A percentile compares a stretch with the other conserved stretches of the same genome.
These are phyloP conservation scores for Centrapalus pauciflorus DNA, from an alignment of 129 eudicot genomes.

Conservation along the genomic window DNA sequence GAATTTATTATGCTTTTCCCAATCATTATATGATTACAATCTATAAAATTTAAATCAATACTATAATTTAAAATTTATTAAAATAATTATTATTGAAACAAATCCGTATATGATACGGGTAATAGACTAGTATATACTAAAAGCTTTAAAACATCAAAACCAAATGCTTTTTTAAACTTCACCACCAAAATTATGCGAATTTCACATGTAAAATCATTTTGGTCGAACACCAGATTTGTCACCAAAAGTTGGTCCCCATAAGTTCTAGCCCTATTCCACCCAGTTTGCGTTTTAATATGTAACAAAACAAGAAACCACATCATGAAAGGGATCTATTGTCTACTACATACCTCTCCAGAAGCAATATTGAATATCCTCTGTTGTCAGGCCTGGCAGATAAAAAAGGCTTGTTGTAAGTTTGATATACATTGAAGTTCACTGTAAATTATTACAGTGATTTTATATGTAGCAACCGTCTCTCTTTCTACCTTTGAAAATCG, in stretches of 20 bases:
- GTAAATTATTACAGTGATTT: neutral
- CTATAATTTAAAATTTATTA: no score
- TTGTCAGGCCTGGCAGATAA: slow-evolving; percentile 51
- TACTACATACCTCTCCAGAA: slow-evolving; percentile 82
- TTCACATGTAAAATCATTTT: neutral
- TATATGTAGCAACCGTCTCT: neutral
- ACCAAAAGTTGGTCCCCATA: neutral
- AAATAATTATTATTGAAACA: no score
- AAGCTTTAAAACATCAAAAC: neutral
- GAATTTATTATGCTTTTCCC: no score
- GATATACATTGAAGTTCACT: neutral
- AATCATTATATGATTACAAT: no score
- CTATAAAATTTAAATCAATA: no score
- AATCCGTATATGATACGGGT: no score
- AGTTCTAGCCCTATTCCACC: neutral
- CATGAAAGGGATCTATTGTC: slow-evolving; percentile 7
- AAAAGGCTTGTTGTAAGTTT: neutral
- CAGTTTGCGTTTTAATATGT: neutral
- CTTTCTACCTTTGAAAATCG: slow-evolving; percentile 73
- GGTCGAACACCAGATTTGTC: neutral
- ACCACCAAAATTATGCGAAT: neutral
- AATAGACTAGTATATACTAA: neutral
- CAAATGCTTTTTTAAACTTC: neutral
- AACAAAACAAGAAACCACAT: neutral
- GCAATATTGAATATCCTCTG: slow-evolving; percentile 79